A percentile compares a stretch with the other conserved stretches of the same genome.
Conservation (phyloP, 78 protist species). For the Speleostelium caveatum region DNA sequence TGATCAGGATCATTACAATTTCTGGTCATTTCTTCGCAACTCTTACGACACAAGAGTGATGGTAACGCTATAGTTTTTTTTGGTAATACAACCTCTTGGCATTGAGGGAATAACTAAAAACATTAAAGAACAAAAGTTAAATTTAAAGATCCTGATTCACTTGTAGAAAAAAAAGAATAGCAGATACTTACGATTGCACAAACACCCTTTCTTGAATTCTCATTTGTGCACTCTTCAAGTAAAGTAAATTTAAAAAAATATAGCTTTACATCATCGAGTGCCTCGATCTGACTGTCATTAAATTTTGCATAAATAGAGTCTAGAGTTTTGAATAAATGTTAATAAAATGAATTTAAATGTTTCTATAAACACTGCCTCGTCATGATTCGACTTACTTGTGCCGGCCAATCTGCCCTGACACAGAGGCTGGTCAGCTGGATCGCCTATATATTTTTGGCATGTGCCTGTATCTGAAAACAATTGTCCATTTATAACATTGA, state of each 20-base stretch:
- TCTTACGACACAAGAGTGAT: not conserved
- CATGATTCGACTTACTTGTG: not conserved
- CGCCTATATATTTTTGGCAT: conserved; percentile 3
- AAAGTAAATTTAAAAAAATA: not conserved
- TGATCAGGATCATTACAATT: not conserved
- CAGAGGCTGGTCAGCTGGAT: not conserved
- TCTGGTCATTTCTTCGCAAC: not conserved
- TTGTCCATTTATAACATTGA: too few relatives aligned
- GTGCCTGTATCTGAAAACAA: not conserved
- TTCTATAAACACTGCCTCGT: too few relatives aligned
- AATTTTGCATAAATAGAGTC: not conserved
- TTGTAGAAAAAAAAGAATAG: not conserved
- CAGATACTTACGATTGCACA: conserved; percentile 1
- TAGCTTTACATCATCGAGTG: not conserved
- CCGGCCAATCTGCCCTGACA: not conserved
- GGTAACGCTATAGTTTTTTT: not conserved
- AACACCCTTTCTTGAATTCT: not conserved
- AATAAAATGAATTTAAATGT: too few relatives aligned
- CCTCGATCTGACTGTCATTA: not conserved
- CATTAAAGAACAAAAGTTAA: not conserved
- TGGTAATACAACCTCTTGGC: not conserved
- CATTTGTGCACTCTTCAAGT: not conserved
- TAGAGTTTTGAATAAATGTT: not conserved
- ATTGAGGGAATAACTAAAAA: conserved; percentile 3
- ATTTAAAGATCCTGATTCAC: not conserved